phyloP scores from a whole-genome alignment of 768 basidiomycete species.

The Trametes punicea region DNA sequence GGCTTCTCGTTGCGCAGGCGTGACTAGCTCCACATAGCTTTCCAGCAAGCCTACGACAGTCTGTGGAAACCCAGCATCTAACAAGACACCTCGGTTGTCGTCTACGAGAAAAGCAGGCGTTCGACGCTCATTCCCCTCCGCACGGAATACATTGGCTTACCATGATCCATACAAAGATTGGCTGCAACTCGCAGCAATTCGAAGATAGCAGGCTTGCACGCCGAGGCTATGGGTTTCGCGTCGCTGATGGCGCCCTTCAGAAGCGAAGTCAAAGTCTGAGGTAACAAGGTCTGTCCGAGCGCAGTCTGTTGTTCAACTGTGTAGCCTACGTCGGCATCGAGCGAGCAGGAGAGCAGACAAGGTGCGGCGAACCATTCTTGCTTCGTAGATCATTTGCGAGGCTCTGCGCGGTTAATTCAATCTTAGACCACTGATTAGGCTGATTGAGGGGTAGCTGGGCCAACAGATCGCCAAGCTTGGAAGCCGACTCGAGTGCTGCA shows the following conservation, averaged over 20 bases:
- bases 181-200: slow-evolving; percentile 78
- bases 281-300: slow-evolving; percentile 63
- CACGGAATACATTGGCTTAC: slow-evolving; percentile 37
- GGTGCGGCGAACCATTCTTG: slow-evolving; percentile 37
- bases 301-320: slow-evolving; percentile 69
- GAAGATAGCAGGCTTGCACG: slow-evolving; percentile 50
- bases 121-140: not conserved
- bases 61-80: slow-evolving; percentile 70
- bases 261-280: slow-evolving; percentile 61
- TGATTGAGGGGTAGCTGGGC: slow-evolving; percentile 32
- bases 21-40: slow-evolving; percentile 51
- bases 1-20: slow-evolving; percentile 38
- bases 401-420: slow-evolving; percentile 49
- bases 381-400: slow-evolving; percentile 63
- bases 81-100: slow-evolving; percentile 65
- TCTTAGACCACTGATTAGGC: slow-evolving; percentile 44
- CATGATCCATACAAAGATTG: slow-evolving; percentile 83
- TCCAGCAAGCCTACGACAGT: slow-evolving; percentile 64
- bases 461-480: slow-evolving; percentile 34
- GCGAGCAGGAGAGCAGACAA: slow-evolving; percentile 15
- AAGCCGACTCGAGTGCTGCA: slow-evolving; percentile 22
- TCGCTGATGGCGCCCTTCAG: slow-evolving; percentile 53
- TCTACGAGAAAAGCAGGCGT: slow-evolving; percentile 41
- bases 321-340: slow-evolving; percentile 12
- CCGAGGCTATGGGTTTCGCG: slow-evolving; percentile 41